These are phyloP conservation scores for Petunia hybrid DNA, from an alignment of 305 asterid species.

Conservation along the genomic window DNA sequence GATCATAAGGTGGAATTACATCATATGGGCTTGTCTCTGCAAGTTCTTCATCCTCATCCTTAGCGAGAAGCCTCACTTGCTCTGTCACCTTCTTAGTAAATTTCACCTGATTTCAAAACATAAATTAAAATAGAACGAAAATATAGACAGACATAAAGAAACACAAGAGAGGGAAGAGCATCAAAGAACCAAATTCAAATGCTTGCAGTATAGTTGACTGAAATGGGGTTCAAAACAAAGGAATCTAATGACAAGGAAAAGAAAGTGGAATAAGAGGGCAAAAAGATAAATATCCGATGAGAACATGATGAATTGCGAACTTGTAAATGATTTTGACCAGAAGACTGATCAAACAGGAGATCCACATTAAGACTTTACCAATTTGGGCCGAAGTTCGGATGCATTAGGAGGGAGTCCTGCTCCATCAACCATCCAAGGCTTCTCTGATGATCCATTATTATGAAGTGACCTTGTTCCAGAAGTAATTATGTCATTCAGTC, in stretches of 20 bases:
- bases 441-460: conserved; percentile 52
- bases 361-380: conserved; percentile 50
- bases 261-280: conserved; percentile 10
- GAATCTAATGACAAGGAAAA: conserved; percentile 7
- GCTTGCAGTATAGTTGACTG: conserved; percentile 19
- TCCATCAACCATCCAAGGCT: conserved; percentile 97
- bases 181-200: conserved; percentile 3
- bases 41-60: conserved; percentile 90
- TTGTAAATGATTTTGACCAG: conserved; percentile 18
- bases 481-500: conserved; percentile 79
- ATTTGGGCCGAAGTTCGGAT: conserved; percentile 67
- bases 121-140: conserved; percentile 15
- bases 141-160: not conserved
- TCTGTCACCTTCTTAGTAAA: conserved; percentile 92
- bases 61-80: conserved; percentile 85
- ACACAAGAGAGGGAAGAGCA: conserved; percentile 19
- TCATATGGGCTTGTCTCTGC: conserved; percentile 72
- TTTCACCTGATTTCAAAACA: conserved; percentile 58
- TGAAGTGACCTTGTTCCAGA: conserved; percentile 52
- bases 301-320: conserved; percentile 13
- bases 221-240: conserved; percentile 5
- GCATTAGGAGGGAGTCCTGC: conserved; percentile 88
- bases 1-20: conserved; percentile 92
- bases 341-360: not conserved
- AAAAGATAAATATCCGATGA: not conserved